Conservation (phyloP, 2,329 filamentous ascomycete species). For the Penicillium brevicompactum region DNA sequence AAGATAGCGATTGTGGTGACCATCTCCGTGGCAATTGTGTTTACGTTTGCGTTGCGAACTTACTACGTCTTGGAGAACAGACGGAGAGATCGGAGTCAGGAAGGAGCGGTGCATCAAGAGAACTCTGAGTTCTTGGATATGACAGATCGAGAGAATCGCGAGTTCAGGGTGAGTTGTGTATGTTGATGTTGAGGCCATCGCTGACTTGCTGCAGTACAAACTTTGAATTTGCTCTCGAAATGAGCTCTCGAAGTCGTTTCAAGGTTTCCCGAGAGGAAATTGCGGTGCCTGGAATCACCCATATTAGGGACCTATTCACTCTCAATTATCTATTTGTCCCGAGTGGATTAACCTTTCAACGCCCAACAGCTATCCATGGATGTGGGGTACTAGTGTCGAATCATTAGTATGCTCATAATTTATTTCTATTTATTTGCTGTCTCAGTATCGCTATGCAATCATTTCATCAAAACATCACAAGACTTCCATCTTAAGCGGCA, state of each 20-base stretch:
- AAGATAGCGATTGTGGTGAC: constrained; percentile 33
- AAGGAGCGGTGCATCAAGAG: constrained; percentile 27
- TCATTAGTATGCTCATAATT: background rate
- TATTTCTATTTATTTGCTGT: background rate
- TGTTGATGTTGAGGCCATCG: background rate
- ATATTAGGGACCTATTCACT: background rate
- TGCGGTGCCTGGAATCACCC: background rate
- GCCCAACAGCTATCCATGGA: no score
- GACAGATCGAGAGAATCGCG: constrained; percentile 28
- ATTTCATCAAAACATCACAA: background rate
- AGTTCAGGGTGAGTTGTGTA: constrained; percentile 14
- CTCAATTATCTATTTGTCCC: no score
- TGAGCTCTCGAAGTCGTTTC: background rate
- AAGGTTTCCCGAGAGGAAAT: background rate
- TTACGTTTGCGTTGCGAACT: constrained; percentile 34
- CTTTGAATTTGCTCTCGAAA: background rate
- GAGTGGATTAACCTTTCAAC: no score
- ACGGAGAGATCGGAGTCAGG: constrained; percentile 30
- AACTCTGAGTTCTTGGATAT: constrained; percentile 37
- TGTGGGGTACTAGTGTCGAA: no score
- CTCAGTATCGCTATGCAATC: constrained; percentile 14
- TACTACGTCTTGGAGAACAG: constrained; percentile 31
- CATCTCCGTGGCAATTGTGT: constrained; percentile 31
- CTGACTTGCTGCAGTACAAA: background rate
- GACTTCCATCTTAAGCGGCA: constrained; percentile 18